Base-by-base conservation (phyloP, 208 protist genomes). In the Trypanosoma boissoni region DNA sequence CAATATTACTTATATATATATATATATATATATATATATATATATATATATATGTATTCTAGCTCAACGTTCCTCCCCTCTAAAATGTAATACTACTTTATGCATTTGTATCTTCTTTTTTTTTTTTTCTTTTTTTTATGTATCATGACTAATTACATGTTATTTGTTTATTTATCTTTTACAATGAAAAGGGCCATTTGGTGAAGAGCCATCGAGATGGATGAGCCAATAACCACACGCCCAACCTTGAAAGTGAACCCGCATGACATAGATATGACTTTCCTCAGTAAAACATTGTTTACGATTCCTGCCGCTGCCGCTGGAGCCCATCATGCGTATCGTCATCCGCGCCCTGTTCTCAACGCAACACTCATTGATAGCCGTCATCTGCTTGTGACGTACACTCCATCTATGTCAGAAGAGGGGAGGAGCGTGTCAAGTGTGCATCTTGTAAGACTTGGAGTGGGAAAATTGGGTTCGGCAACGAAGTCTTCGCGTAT, bases 221-320 rank as follows among this genome's bases (percentile, higher is more conserved):
- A 23, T 0, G 64, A 12, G 12, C 6, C 7, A 42, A 21, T 7
- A 21, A 20, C 10, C 12, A n/a, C n/a, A n/a, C n/a, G n/a, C n/a
- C n/a, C n/a, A n/a, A n/a, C 46, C 8, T 26, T 34, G 2, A 34
- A 65, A 50, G 59, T 82, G 24, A 63, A 31, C 27, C 72, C 54
- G n/a, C 41, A 65, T n/a, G 58, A 75, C 46, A 56, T 60, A 27
- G 66, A 70, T 37, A 72, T 37, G 7, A 54, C 66, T 29, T 80
- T 80, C 45, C 50, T 78, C 29, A 77, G 68, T 26, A 71, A 69
- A 32, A 68, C 69, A 10, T 41, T 84, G n/a, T 60, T 77, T 18
- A 58, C 50, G 7, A 7, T 80, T 5, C 52, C 44, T 1, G 3
- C 29, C 2, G 24, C 18, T 8, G 31, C 2, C 8, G n/a, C 34